These are phyloP conservation scores for Austroboletus novae-zelandiae DNA, from an alignment of 1,284 basidiomycete species.

Conservation along the genomic window DNA sequence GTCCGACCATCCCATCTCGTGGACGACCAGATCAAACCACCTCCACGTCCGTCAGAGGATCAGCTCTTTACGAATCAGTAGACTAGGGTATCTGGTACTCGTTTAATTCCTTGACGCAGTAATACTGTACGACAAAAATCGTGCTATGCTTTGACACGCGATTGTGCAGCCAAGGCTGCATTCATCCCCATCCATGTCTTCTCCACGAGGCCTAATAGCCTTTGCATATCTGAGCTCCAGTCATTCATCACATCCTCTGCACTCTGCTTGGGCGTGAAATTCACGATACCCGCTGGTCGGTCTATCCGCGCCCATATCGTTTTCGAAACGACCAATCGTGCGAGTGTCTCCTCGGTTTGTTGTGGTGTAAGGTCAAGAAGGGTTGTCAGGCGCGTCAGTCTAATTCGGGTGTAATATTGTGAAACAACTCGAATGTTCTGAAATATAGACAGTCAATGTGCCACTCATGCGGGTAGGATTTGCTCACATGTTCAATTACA, in stretches of 20 bases:
- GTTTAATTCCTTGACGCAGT: background rate
- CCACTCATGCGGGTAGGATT: background rate
- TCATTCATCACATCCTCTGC: constrained; percentile 93
- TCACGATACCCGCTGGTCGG: constrained; percentile 86
- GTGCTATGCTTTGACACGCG: constrained; percentile 52
- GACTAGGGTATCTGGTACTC: constrained; percentile 6
- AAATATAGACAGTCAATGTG: constrained; percentile 6
- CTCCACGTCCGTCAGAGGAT: constrained; percentile 14
- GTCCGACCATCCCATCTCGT: constrained; percentile 56
- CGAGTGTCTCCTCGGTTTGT: constrained; percentile 86
- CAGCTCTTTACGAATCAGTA: constrained; percentile 20
- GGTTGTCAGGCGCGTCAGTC: constrained; percentile 76
- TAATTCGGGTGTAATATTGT: constrained; percentile 94
- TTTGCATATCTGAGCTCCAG: constrained; percentile 96
- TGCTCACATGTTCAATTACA: constrained; percentile 92
- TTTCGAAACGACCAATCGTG: constrained; percentile 86
- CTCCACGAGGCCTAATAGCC: constrained; percentile 76
- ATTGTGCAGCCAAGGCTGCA: constrained; percentile 78
- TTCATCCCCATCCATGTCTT: constrained; percentile 92
- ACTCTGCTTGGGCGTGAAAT: constrained; percentile 75
- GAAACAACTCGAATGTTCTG: constrained; percentile 96
- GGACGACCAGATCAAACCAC: constrained; percentile 18
- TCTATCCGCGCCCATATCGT: constrained; percentile 95
- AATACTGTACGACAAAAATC: constrained; percentile 20
- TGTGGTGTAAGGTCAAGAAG: constrained; percentile 84